Base-by-base conservation (phyloP, 108 stramenopile genomes). In the Cyclotella baltica region DNA sequence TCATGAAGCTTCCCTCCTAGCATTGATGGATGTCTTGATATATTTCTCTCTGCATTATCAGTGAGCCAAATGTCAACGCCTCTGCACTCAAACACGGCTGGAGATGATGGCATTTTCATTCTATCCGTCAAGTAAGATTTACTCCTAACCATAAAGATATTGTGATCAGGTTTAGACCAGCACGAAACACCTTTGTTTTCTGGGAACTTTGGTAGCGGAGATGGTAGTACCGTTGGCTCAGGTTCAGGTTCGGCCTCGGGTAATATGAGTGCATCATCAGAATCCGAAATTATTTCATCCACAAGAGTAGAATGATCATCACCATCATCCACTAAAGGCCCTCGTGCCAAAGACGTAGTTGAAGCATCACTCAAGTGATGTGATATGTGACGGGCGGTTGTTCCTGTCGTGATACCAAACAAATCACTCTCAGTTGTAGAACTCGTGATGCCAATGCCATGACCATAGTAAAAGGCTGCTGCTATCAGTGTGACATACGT, bases 51-150 rank as follows among this genome's bases (percentile, higher is more conserved):
- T 0, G 96, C 92, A 71, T 89, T 92, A 83, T 97, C 94, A 22
- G 92, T 90, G 58, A 95, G 53, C 93, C 93, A 97, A 43, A 97
- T 72, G 67, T 97, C 96, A 46, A 95, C 93, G 36, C 96, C 96
- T 30, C 90, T 84, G 71, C 90, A 93, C 38, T 71, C 75, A 66
- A 95, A 91, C 9, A 91, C 84, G 43, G 90, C 61, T 4, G 81
- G 88, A 19, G 84, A 89, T 1, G 92, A 93, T 1, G 90, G 84
- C 56, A 86, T 76, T 73, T 97, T 97, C 69, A 94, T 62, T n/a
- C 88, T 76, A 78, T 97, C 90, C 37, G 70, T 75, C 40, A 97
- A 72, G 76, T 97, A 97, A 10, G 83, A 87, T 11, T 28, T 67
- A 25, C 96, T 89, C 9, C 96, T 88, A 18, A 97, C 96, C 72